Evolutionary conservation across 208 protist species (phyloP).

Genomic region (Acanthamoeba sp.): DNA sequence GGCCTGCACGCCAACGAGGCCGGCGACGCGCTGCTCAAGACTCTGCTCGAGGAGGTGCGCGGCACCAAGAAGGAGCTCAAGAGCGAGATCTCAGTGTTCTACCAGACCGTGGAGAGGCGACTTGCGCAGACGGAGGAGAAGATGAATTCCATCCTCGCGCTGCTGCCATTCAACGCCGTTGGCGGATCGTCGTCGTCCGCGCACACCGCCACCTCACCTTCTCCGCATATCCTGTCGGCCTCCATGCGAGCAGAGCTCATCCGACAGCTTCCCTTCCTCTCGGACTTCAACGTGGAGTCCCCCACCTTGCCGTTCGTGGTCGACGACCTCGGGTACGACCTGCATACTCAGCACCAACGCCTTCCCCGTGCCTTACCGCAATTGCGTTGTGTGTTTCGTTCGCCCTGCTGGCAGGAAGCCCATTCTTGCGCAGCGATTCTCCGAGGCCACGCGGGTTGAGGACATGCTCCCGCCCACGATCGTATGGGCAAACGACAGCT

Average conservation of each 20-base stretch:
- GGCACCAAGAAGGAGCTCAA: conserved; percentile 61
- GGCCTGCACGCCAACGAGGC: background rate
- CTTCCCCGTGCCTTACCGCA: background rate
- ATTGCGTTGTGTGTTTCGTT: background rate
- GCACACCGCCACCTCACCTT: background rate
- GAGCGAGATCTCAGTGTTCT: conserved; percentile 37
- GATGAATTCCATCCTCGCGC: conserved; percentile 34
- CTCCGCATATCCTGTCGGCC: background rate
- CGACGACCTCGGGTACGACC: background rate
- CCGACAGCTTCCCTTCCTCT: conserved; percentile 34
- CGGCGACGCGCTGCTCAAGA: background rate
- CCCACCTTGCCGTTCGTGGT: background rate
- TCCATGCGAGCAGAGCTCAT: background rate
- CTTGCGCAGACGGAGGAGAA: conserved; percentile 35
- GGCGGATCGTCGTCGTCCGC: background rate
- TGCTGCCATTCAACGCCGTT: conserved; percentile 10
- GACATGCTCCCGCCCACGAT: conserved; percentile 56
- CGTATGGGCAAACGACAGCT: conserved; percentile 54
- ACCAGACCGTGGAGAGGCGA: conserved; percentile 43
- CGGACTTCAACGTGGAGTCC: conserved; percentile 13
- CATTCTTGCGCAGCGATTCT: background rate
- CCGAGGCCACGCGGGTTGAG: conserved; percentile 9
- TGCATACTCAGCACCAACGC: background rate
- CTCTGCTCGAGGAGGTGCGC: conserved; percentile 13
- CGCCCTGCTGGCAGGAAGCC: background rate